Evolutionary conservation across 2,329 filamentous ascomycete species (phyloP), one percentile per base, ranked within the genome.

Genomic region (Zasmidium cellare): DNA sequence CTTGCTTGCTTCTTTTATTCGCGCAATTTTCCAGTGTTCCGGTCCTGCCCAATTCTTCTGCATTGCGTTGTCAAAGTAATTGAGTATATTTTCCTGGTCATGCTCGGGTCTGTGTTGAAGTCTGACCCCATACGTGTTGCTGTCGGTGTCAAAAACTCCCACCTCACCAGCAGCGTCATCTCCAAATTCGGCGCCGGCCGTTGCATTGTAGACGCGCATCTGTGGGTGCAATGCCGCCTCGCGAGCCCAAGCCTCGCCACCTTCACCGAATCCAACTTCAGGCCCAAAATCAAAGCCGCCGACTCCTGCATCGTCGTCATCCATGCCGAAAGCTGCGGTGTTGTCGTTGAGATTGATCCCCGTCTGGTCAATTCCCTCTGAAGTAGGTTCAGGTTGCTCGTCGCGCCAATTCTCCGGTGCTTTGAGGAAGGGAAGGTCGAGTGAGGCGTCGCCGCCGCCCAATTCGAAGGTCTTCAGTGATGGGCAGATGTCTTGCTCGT

Each of bases 31-130:
- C 94, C 94, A 99, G 75, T 99, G 94, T 73, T 97, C 94, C n/a
- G 94, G 93, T 50, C 92, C 96, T 5, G 89, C 88, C 93, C 94
- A 99, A 70, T 97, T 97, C 82, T 96, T 97, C 72, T 94, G 91
- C 46, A 97, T 78, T 2, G 93, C 92, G 70, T 96, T 91, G 73
- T 99, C 94, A 71, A 99, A 99, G 77, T 97, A 99, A 70, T 90
- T 89, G n/a, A 99, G 82, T 57, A 99, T 96, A 68, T 96, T 93
- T 67, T 97, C 91, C 71, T 97, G 92, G 68, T 91, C 90, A 51
- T 86, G 85, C 16, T 81, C 78, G 5, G 64, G 58, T 9, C 70
- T 67, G 66, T 89, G 88, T 44, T 84, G 85, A 78, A 96, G 86
- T n/a, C 89, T 89, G 7, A 97, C 84, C 22, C 88, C 82, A 71